A percentile compares a stretch with the other conserved stretches of the same genome.
Conservation (phyloP, 2,329 filamentous ascomycete species). For the Ophiocordyceps australis region DNA sequence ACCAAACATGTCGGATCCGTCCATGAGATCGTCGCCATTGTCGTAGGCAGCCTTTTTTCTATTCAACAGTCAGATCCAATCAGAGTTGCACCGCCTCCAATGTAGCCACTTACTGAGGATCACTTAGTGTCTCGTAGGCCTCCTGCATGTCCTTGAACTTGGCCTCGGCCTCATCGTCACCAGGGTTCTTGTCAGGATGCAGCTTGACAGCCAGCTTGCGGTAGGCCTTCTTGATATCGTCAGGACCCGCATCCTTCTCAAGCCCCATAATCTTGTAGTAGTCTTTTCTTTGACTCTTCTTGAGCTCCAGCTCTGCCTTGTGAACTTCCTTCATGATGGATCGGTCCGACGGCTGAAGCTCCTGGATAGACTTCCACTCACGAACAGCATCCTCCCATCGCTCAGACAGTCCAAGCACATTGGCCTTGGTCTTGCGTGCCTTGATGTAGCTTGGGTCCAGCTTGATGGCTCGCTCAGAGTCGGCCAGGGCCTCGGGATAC, state of each 20-base stretch:
- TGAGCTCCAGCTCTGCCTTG: slow-evolving; percentile 82
- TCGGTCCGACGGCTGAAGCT: slow-evolving; percentile 67
- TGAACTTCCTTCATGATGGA: slow-evolving; percentile 70
- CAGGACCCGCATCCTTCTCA: slow-evolving; percentile 67
- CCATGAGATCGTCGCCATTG: slow-evolving; percentile 78
- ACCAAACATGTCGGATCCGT: slow-evolving; percentile 72
- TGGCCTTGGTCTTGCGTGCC: slow-evolving; percentile 85
- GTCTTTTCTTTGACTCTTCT: slow-evolving; percentile 94
- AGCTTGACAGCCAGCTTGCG: slow-evolving; percentile 84
- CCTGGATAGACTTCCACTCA: slow-evolving; percentile 74
- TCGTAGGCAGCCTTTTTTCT: slow-evolving; percentile 85
- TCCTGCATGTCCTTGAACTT: slow-evolving; percentile 97
- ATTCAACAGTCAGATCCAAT: no score
- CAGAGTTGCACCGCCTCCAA: no score
- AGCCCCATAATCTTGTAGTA: slow-evolving; percentile 96
- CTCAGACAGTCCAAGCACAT: slow-evolving; percentile 67
- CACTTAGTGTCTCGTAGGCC: slow-evolving; percentile 88
- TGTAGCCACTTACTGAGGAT: slow-evolving; percentile 76
- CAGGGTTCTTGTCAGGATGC: slow-evolving; percentile 95
- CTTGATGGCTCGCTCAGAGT: slow-evolving; percentile 69
- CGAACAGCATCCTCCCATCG: slow-evolving; percentile 84
- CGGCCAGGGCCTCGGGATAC: slow-evolving; percentile 61
- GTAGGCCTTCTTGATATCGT: slow-evolving; percentile 92
- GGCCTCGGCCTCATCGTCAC: slow-evolving; percentile 65
- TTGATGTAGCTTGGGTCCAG: slow-evolving; percentile 78